Evolutionary conservation across 805 yeast species (phyloP).

Genomic region (Pichia nakasei): DNA sequence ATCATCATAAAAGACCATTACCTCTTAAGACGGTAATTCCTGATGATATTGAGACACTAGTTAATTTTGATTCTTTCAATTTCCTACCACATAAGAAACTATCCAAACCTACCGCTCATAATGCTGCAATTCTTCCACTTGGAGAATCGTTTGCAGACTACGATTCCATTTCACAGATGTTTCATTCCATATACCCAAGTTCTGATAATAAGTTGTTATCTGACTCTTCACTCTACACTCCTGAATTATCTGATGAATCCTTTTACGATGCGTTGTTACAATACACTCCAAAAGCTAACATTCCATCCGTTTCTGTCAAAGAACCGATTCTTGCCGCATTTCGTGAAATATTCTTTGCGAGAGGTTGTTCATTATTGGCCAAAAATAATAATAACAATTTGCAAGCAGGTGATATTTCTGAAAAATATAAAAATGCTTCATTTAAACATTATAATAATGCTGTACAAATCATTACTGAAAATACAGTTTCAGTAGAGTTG

Average conservation of each 20-base stretch:
- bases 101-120: too few relatives aligned
- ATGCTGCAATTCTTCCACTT: too few relatives aligned
- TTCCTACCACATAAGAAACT: too few relatives aligned
- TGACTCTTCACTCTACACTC: background rate
- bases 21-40: slow-evolving; percentile 5
- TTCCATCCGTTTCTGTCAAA: slow-evolving; percentile 17
- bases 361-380: slow-evolving; percentile 32
- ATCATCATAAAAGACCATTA: slow-evolving; percentile 14
- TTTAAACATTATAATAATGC: slow-evolving; percentile 21
- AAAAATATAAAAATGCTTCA: slow-evolving; percentile 16
- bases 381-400: slow-evolving; percentile 17
- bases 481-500: background rate
- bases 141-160: background rate
- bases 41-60: slow-evolving; percentile 10
- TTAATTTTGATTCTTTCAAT: background rate
- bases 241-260: background rate
- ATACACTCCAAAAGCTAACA: slow-evolving; percentile 21
- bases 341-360: slow-evolving; percentile 29
- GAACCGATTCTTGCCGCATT: slow-evolving; percentile 14
- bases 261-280: slow-evolving; percentile 17
- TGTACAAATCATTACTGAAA: slow-evolving; percentile 13
- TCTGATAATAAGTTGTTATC: background rate
- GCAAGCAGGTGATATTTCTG: slow-evolving; percentile 13
- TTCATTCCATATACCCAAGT: slow-evolving; percentile 16
- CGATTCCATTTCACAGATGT: slow-evolving; percentile 20